Conservation (phyloP, 1,284 basidiomycete genomes). For the Ceratobasidium sp. region DNA sequence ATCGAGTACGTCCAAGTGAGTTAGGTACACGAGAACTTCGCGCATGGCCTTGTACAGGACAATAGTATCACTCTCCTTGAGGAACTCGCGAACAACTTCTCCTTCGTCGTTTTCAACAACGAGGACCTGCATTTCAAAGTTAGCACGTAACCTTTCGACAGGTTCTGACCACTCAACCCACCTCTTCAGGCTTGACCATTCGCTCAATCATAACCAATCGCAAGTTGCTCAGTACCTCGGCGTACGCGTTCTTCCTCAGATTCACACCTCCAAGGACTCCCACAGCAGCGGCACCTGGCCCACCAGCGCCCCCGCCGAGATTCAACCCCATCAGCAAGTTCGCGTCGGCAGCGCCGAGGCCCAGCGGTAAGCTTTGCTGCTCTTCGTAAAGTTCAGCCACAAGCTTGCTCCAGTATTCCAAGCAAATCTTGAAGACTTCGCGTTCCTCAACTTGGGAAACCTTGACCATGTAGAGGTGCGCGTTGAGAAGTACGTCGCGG, state of each 20-base stretch:
- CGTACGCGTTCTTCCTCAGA: slow-evolving; percentile 92
- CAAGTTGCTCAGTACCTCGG: slow-evolving; percentile 93
- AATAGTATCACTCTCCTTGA: slow-evolving; percentile 99
- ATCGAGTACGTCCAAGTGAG: slow-evolving; percentile 94
- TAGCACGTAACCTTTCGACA: background rate
- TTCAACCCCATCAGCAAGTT: slow-evolving; percentile 94
- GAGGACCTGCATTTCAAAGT: slow-evolving; percentile 67
- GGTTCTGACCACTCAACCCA: slow-evolving; percentile 50
- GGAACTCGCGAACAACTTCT: slow-evolving; percentile 98
- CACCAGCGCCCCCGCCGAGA: slow-evolving; percentile 68
- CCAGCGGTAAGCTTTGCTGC: slow-evolving; percentile 87
- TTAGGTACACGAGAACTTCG: slow-evolving; percentile 95
- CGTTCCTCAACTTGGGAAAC: slow-evolving; percentile 98
- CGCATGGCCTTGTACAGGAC: slow-evolving; percentile 99
- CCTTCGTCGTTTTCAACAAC: slow-evolving; percentile 99
- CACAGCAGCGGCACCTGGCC: slow-evolving; percentile 50
- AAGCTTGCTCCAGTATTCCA: slow-evolving; percentile 99
- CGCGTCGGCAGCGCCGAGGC: slow-evolving; percentile 67
- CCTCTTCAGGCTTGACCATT: slow-evolving; percentile 99
- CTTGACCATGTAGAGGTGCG: slow-evolving; percentile 98
- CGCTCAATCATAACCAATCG: slow-evolving; percentile 97
- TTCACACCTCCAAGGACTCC: slow-evolving; percentile 78
- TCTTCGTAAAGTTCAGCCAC: slow-evolving; percentile 99
- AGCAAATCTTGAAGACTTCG: slow-evolving; percentile 98
- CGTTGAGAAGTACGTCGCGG: slow-evolving; percentile 93